Evolutionary conservation across 2,329 filamentous ascomycete genomes (phyloP).

Genomic region (Fusarium brachygibbosum): DNA sequence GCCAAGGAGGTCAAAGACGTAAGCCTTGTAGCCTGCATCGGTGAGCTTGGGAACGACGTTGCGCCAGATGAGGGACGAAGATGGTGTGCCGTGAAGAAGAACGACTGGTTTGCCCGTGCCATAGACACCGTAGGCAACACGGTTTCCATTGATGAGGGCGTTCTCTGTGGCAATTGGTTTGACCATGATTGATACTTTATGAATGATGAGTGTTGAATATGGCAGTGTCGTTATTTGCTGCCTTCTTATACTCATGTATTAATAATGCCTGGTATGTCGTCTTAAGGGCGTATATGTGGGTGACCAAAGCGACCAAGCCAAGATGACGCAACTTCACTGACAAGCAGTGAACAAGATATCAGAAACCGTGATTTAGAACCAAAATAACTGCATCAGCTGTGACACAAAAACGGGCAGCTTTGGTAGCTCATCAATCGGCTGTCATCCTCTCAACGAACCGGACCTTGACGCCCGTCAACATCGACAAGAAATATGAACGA

Average conservation of each 20-base stretch:
- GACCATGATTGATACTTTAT: slow-evolving; percentile 9
- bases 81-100: slow-evolving; percentile 53
- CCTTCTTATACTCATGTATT: slow-evolving; percentile 27
- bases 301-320: not conserved
- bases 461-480: slow-evolving; percentile 62
- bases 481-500: slow-evolving; percentile 65
- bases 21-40: slow-evolving; percentile 43
- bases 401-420: too few relatives aligned
- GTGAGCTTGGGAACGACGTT: slow-evolving; percentile 47
- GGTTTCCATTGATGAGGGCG: slow-evolving; percentile 45
- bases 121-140: slow-evolving; percentile 50
- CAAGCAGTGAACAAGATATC: not conserved
- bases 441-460: slow-evolving; percentile 51
- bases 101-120: slow-evolving; percentile 48
- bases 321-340: not conserved
- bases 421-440: not conserved
- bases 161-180: slow-evolving; percentile 48
- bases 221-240: accelerated
- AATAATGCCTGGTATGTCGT: slow-evolving; percentile 36
- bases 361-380: accelerated
- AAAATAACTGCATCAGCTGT: accelerated
- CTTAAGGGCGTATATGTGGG: slow-evolving; percentile 32
- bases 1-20: slow-evolving; percentile 52
- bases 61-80: slow-evolving; percentile 54
- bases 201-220: not conserved